Evolutionary conservation across 441 rosid genomes (phyloP).

Genomic region (Populus hybrid): DNA sequence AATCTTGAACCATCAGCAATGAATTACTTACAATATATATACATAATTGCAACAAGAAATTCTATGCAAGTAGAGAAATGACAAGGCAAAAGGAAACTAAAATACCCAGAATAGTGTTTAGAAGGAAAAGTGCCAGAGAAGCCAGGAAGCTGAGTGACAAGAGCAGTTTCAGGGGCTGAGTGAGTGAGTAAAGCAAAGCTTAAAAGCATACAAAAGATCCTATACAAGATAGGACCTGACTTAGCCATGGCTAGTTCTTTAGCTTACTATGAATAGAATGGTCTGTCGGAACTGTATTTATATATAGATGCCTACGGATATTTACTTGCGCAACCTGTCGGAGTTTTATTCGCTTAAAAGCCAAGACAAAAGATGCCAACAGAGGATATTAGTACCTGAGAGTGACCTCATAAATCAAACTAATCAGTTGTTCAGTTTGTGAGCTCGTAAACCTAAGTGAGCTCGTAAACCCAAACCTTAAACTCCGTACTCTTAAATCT

Average conservation of each 20-base stretch:
- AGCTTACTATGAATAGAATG: background rate
- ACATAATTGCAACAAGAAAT: background rate
- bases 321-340: background rate
- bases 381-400: no score
- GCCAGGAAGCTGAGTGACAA: constrained; percentile 63
- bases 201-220: constrained; percentile 18
- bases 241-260: constrained; percentile 20
- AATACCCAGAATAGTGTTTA: constrained; percentile 85
- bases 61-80: background rate
- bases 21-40: background rate
- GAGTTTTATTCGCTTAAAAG: constrained; percentile 19
- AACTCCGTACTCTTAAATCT: no score
- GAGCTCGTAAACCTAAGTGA: no score
- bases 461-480: no score
- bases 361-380: background rate
- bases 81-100: background rate
- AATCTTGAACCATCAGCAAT: background rate
- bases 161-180: constrained; percentile 58
- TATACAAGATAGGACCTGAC: constrained; percentile 13
- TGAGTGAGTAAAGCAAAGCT: constrained; percentile 21
- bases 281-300: background rate
- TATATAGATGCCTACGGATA: background rate
- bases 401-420: no score
- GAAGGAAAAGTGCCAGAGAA: constrained; percentile 66
- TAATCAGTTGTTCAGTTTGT: no score